Evolutionary conservation across 441 rosid species (phyloP), one percentile per base, ranked within the genome.

Genomic region (Euphorbia schlechtendalii): DNA sequence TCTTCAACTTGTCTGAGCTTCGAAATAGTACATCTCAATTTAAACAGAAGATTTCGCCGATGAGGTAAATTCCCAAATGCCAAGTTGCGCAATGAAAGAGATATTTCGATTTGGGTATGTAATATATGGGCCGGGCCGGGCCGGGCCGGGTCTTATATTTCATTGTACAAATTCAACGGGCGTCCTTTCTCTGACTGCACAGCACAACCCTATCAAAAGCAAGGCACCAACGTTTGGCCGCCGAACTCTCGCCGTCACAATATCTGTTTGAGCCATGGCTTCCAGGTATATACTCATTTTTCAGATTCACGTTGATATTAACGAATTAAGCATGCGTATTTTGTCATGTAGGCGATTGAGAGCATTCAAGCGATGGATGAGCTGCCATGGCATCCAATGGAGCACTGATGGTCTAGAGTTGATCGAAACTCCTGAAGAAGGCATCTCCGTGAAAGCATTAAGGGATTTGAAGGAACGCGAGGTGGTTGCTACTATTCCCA

Each of bases 301-400:
- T 62, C 14, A 8, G 0, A 12, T 20, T 49, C 38, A n/a, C 0
- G n/a, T 9, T 18, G n/a, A n/a, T n/a, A n/a, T n/a, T n/a, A n/a
- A n/a, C n/a, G n/a, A 64, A 64, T 36, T 36, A 48, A 30, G 3
- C 0, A 27, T 25, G 28, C 32, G 6, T 27, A 4, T 27, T 4
- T 8, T 17, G 8, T 48, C 28, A 8, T 30, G 51, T 76, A 82
- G 96, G 84, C 84, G 93, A 49, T 34, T 89, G 77, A 83, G 93
- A 74, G 86, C 86, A 46, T 89, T 92, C 86, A 86, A 82, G 82
- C 75, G 89, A 63, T 92, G 98, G 98, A 89, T 89, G 96, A 81
- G 63, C 64, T 80, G 81, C 6, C 83, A 79, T 17, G 88, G 90
- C 64, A 49, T 92, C 30, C 76, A 82, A 34, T 86, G 76, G 82